A percentile compares a stretch with the other conserved stretches of the same genome.
Conservation (phyloP, 73 alveolate genomes). For the Blepharisma stoltei region DNA sequence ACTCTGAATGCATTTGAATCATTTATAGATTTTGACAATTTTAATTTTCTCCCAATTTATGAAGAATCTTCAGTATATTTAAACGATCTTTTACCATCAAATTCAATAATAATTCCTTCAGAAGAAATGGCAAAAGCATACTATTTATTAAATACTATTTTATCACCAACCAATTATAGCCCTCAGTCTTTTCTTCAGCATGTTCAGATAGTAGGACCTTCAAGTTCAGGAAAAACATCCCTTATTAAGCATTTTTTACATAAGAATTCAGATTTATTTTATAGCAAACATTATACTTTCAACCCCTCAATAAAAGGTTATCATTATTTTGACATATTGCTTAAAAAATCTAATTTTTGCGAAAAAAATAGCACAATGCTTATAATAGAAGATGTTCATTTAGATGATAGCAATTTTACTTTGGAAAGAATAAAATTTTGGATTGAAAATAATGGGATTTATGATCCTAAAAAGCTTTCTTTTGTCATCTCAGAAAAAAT, state of each 20-base stretch:
- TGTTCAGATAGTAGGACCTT: conserved; percentile 5
- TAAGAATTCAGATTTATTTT: neutral
- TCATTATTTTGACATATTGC: neutral
- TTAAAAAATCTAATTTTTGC: neutral
- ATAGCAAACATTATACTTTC: neutral
- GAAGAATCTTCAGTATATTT: conserved; percentile 12
- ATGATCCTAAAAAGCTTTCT: conserved; percentile 9
- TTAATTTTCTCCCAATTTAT: conserved; percentile 1
- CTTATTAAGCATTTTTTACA: neutral
- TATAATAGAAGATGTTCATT: neutral
- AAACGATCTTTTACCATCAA: neutral
- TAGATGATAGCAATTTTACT: neutral
- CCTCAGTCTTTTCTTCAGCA: neutral
- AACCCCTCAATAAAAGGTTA: neutral
- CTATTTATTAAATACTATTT: neutral
- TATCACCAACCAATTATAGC: neutral
- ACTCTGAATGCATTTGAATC: neutral
- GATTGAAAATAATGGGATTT: neutral
- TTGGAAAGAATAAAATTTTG: neutral
- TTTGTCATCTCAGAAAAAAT: neutral
- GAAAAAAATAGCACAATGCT: neutral
- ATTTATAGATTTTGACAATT: neutral
- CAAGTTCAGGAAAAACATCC: neutral
- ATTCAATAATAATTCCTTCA: conserved; percentile 8
- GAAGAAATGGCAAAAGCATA: neutral